Percentiles rank a stretch among this genome's conserved stretches.
These are phyloP conservation scores for Epichloe bromicola DNA, from an alignment of 2,329 filamentous ascomycete species.

Conservation along the genomic window DNA sequence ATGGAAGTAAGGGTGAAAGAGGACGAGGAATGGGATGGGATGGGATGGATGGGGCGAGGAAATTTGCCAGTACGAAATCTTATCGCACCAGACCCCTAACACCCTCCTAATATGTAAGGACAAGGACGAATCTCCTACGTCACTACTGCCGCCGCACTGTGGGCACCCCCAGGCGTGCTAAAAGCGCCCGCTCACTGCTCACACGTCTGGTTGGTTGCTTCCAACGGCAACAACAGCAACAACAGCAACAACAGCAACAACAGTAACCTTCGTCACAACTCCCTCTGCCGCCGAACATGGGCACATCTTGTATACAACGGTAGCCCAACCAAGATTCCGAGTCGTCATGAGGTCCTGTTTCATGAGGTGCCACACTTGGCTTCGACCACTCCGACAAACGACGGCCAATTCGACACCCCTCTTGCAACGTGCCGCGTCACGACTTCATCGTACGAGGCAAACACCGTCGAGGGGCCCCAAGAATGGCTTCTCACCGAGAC, in stretches of 20 bases:
- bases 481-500: slow-evolving; percentile 7
- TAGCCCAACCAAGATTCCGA: slow-evolving; percentile 7
- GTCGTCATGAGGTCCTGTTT: slow-evolving; percentile 34
- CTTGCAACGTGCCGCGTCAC: slow-evolving; percentile 14
- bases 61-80: slow-evolving; percentile 1
- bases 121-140: slow-evolving; percentile 7
- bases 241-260: too few relatives aligned
- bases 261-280: neutral
- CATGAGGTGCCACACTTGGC: slow-evolving; percentile 30
- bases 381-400: slow-evolving; percentile 23
- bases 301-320: slow-evolving; percentile 1
- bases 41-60: neutral
- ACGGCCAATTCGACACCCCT: slow-evolving; percentile 11
- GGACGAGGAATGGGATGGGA: neutral
- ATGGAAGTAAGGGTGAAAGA: neutral
- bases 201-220: neutral
- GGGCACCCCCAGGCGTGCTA: too few relatives aligned
- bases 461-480: slow-evolving; percentile 13
- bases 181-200: neutral
- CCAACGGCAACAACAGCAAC: neutral
- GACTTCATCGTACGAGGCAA: slow-evolving; percentile 13
- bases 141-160: slow-evolving; percentile 4
- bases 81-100: neutral
- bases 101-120: neutral
- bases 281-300: slow-evolving; percentile 9